These are phyloP conservation scores for Pisolithus thermaeus DNA, from an alignment of 1,284 basidiomycete species.

Conservation along the genomic window DNA sequence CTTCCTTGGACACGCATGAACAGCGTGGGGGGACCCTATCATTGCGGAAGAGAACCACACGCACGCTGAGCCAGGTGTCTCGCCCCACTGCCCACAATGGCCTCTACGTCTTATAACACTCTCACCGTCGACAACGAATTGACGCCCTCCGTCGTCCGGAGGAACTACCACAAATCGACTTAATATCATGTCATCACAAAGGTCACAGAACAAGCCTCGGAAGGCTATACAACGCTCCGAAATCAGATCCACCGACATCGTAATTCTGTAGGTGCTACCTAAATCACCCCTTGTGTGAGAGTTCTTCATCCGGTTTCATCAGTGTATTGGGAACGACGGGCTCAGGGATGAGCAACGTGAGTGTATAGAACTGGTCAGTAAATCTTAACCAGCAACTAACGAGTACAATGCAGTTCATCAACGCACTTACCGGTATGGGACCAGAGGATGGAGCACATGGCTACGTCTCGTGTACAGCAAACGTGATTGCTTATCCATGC, in stretches of 20 bases:
- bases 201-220: background rate
- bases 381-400: background rate
- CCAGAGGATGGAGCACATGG: background rate
- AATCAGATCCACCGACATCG: background rate
- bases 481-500: background rate
- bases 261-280: background rate
- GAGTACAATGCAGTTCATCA: background rate
- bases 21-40: too few relatives aligned
- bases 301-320: too few relatives aligned
- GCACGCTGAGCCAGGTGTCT: too few relatives aligned
- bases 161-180: too few relatives aligned
- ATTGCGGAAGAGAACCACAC: too few relatives aligned
- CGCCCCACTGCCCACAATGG: too few relatives aligned
- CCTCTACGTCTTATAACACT: too few relatives aligned
- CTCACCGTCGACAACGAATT: too few relatives aligned
- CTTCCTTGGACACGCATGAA: too few relatives aligned
- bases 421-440: background rate
- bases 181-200: too few relatives aligned
- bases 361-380: background rate
- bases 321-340: background rate
- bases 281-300: too few relatives aligned
- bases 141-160: too few relatives aligned
- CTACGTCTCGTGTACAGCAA: background rate
- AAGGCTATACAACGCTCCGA: background rate
- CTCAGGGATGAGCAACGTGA: background rate